Conservation (phyloP, 108 stramenopile genomes). For the Cyclostephanos tholiformis region DNA sequence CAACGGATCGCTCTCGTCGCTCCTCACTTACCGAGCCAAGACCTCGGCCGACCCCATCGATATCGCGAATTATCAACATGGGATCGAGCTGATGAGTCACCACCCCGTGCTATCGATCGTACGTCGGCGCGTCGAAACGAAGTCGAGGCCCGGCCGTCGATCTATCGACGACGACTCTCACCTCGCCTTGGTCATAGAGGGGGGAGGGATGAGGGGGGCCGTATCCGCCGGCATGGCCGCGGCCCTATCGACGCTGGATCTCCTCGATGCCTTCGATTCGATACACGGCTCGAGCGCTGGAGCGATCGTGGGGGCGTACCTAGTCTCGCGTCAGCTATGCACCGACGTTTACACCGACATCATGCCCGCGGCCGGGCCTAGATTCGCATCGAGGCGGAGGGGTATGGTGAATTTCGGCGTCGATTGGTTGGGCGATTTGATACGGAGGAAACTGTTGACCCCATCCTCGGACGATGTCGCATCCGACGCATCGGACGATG, state of each 20-base stretch:
- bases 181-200: constrained; percentile 55
- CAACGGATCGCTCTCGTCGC: constrained; percentile 43
- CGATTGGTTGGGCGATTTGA: constrained; percentile 42
- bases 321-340: constrained; percentile 52
- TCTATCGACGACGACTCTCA: constrained; percentile 24
- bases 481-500: neutral
- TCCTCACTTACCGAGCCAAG: constrained; percentile 22
- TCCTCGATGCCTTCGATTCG: constrained; percentile 55
- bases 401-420: constrained; percentile 47
- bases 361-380: constrained; percentile 46
- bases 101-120: constrained; percentile 49
- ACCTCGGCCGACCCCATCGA: constrained; percentile 23
- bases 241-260: constrained; percentile 48
- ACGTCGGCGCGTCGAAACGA: constrained; percentile 37
- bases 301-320: constrained; percentile 53
- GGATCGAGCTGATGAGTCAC: constrained; percentile 35
- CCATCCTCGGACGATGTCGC: constrained; percentile 8
- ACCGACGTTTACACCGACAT: constrained; percentile 58
- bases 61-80: constrained; percentile 22
- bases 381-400: constrained; percentile 42
- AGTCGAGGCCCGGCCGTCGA: constrained; percentile 50
- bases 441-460: constrained; percentile 30
- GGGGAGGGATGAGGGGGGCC: constrained; percentile 60
- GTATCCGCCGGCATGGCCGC: constrained; percentile 62
- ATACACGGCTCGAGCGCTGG: constrained; percentile 55